These are phyloP conservation scores for Terana coerulea DNA, from an alignment of 768 basidiomycete genomes.

Conservation along the genomic window DNA sequence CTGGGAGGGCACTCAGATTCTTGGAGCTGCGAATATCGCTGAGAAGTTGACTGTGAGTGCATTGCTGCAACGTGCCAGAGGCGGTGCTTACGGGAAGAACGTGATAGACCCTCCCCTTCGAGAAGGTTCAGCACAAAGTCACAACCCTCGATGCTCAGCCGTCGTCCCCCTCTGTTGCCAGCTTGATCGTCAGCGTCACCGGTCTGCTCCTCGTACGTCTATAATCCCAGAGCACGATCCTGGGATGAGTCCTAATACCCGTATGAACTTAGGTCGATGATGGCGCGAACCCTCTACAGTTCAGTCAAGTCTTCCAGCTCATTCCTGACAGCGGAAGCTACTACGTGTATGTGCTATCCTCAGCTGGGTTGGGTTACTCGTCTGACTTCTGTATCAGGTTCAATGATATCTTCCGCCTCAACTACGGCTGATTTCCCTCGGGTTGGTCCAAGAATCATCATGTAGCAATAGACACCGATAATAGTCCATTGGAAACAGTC, in stretches of 20 bases:
- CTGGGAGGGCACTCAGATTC: conserved; percentile 63
- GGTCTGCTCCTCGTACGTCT: conserved; percentile 68
- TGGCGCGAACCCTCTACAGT: conserved; percentile 72
- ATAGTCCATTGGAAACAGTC: too few relatives aligned
- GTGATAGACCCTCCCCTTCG: conserved; percentile 67
- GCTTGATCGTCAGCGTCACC: conserved; percentile 83
- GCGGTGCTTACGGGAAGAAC: neutral
- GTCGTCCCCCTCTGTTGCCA: conserved; percentile 52
- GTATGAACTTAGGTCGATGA: conserved; percentile 67
- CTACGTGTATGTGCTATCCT: conserved; percentile 67
- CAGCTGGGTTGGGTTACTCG: conserved; percentile 3
- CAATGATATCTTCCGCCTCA: conserved; percentile 93
- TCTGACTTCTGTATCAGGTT: conserved; percentile 37
- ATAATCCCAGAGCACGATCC: neutral
- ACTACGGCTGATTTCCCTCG: conserved; percentile 51
- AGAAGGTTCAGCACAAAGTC: conserved; percentile 74
- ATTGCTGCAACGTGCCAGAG: too few relatives aligned
- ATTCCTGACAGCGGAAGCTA: conserved; percentile 69
- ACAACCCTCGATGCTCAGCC: conserved; percentile 88
- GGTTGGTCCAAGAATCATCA: too few relatives aligned
- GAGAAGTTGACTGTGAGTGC: conserved; percentile 71
- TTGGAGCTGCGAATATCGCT: conserved; percentile 51
- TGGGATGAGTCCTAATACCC: neutral
- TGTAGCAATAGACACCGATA: too few relatives aligned
- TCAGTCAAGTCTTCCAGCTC: conserved; percentile 93